phyloP scores from a whole-genome alignment of 176 grass and related monocot species.

The Raddia guianensis region DNA sequence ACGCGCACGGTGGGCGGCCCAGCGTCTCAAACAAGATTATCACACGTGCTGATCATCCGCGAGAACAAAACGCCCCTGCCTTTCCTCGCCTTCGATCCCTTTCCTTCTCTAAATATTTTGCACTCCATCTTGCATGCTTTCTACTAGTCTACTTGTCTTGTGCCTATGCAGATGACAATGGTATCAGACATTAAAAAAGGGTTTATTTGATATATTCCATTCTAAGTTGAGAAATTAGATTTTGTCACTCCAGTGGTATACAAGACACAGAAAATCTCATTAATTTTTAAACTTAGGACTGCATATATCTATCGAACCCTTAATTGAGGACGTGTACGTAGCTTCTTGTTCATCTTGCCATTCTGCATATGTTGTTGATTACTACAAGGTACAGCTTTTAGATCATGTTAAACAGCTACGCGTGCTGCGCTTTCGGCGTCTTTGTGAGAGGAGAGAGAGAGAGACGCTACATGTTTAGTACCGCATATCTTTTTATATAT shows the following conservation, averaged over 20 bases:
- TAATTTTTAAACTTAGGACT: no score
- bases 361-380: not conserved
- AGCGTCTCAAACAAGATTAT: conserved; percentile 34
- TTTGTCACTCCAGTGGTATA: no score
- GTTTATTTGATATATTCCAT: no score
- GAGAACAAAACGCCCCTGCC: not conserved
- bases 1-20: not conserved
- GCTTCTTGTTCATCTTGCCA: not conserved
- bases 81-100: not conserved
- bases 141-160: not conserved
- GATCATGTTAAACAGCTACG: not conserved
- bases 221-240: no score
- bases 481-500: not conserved
- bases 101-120: not conserved
- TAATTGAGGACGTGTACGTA: not conserved
- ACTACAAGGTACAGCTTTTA: not conserved
- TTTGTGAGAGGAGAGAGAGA: not conserved
- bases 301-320: no score
- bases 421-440: not conserved
- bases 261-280: no score
- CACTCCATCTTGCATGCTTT: not conserved
- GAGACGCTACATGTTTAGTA: not conserved
- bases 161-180: not conserved
- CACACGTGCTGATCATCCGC: not conserved
- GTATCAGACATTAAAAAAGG: no score